These are phyloP conservation scores for Zoysia matrella DNA, from an alignment of 202 grass and related monocot genomes.

Conservation along the genomic window DNA sequence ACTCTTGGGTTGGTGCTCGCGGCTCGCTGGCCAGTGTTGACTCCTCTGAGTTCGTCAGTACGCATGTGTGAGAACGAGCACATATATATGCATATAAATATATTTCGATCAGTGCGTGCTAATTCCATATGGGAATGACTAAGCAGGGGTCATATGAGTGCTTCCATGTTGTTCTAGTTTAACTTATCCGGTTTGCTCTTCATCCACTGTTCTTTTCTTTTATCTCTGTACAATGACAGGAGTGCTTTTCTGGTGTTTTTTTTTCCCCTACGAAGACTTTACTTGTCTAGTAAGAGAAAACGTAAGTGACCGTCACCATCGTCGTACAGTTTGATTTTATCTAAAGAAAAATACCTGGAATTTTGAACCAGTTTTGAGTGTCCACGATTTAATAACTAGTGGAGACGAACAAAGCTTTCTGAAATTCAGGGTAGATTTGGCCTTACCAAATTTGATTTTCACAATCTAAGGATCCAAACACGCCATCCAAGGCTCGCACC, in stretches of 20 bases:
- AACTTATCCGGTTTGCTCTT: constrained; percentile 18
- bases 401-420: neutral
- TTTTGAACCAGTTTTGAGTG: neutral
- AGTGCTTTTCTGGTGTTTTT: neutral
- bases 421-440: neutral
- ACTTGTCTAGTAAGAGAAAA: neutral
- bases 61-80: constrained; percentile 21
- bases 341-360: neutral
- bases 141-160: neutral
- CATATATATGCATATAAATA: neutral
- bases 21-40: constrained; percentile 24
- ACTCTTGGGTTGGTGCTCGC: neutral
- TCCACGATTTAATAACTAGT: neutral
- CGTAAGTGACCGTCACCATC: constrained; percentile 27
- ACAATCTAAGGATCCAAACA: neutral
- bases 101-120: neutral
- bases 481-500: neutral
- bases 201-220: constrained; percentile 16
- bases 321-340: neutral
- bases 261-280: neutral
- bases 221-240: constrained; percentile 32
- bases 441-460: neutral
- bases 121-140: neutral
- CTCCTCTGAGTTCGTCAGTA: neutral
- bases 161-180: neutral